Evolutionary conservation across 208 protist species (phyloP).

Genomic region (Leishmania amazonensis): DNA sequence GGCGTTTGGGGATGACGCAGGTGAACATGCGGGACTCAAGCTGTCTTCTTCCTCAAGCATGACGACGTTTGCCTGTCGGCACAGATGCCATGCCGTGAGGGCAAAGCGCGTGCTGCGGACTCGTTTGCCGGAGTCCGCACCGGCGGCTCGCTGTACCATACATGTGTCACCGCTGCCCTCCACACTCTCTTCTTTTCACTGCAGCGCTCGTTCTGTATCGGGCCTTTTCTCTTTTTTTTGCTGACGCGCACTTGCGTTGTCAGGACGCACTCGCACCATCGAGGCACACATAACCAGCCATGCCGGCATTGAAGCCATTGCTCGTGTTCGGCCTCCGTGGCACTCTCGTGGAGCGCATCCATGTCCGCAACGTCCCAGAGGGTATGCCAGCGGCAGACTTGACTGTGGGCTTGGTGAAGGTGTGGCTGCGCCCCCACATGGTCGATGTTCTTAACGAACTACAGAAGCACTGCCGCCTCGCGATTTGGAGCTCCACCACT

Average conservation of each 20-base stretch:
- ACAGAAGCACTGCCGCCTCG: conserved; percentile 75
- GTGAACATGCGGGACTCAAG: neutral
- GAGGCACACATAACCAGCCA: neutral
- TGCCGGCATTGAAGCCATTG: conserved; percentile 60
- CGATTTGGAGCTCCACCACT: conserved; percentile 90
- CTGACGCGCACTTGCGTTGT: neutral
- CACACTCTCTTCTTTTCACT: neutral
- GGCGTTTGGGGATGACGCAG: neutral
- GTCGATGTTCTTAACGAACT: conserved; percentile 60
- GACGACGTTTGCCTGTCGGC: neutral
- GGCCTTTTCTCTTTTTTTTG: neutral
- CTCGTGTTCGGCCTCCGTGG: conserved; percentile 86
- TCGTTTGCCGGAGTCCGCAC: neutral
- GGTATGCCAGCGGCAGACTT: conserved; percentile 71
- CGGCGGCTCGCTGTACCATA: neutral
- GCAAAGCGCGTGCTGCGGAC: neutral
- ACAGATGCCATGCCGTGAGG: too few relatives aligned
- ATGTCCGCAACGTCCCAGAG: conserved; percentile 53
- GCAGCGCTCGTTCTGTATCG: neutral
- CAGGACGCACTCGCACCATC: neutral
- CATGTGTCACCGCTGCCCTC: neutral
- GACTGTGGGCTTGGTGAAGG: conserved; percentile 70
- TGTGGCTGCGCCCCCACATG: conserved; percentile 85
- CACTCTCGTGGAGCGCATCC: conserved; percentile 85
- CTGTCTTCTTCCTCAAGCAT: neutral